A percentile compares a stretch with the other conserved stretches of the same genome.
These are phyloP conservation scores for Russula earlei DNA, from an alignment of 768 basidiomycete species.

Conservation along the genomic window DNA sequence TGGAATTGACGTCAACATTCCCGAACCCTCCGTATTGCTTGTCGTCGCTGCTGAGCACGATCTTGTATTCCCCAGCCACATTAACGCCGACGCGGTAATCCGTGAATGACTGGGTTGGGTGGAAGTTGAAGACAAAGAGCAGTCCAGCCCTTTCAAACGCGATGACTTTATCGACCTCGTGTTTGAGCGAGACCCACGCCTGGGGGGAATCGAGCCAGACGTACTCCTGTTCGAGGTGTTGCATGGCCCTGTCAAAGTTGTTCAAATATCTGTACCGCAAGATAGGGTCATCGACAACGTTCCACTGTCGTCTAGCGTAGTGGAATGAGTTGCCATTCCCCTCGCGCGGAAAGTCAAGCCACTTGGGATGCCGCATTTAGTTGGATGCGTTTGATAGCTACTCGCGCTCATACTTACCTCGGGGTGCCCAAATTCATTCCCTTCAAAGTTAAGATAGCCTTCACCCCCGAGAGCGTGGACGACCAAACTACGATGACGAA, in stretches of 20 bases:
- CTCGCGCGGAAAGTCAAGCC: constrained; percentile 98
- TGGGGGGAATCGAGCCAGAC: constrained; percentile 77
- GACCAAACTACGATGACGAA: constrained; percentile 47
- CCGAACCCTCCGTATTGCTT: constrained; percentile 84
- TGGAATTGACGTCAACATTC: constrained; percentile 53
- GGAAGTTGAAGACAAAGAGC: constrained; percentile 96
- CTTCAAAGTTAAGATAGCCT: constrained; percentile 96
- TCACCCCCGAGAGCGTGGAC: constrained; percentile 93
- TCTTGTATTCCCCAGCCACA: constrained; percentile 70
- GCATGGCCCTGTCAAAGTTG: constrained; percentile 91
- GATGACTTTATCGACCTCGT: constrained; percentile 87
- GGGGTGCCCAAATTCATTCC: constrained; percentile 97
- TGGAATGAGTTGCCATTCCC: constrained; percentile 96
- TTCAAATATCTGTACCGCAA: constrained; percentile 93
- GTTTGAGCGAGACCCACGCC: constrained; percentile 90
- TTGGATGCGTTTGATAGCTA: neutral
- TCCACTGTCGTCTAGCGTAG: constrained; percentile 95
- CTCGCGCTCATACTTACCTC: constrained; percentile 45
- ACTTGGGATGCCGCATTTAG: constrained; percentile 36
- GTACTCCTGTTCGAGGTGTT: constrained; percentile 68
- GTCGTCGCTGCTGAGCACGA: constrained; percentile 80
- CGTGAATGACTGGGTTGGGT: constrained; percentile 80
- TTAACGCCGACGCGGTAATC: constrained; percentile 94
- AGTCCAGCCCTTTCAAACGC: constrained; percentile 91
- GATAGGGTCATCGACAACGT: constrained; percentile 74